Evolutionary conservation across 2,329 filamentous ascomycete species (phyloP), one percentile per base, ranked within the genome.

Genomic region (Cadophora malorum): DNA sequence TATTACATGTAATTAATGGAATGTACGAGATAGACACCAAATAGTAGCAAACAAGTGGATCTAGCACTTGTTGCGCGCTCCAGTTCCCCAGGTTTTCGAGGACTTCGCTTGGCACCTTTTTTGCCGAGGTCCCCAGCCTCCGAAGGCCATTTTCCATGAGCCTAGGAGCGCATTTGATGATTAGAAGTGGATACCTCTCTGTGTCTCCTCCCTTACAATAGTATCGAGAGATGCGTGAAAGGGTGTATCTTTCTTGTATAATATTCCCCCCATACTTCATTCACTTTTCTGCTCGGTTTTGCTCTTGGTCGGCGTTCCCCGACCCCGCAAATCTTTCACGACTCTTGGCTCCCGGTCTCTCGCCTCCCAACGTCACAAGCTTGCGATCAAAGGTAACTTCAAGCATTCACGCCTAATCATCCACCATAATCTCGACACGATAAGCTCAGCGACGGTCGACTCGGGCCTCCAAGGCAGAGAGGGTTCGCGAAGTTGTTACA

Each of bases 291-390:
- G n/a, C 38, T 41, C 12, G 35, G 12, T 25, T 35, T 41, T 41
- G 2, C 21, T 38, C 16, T 7, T 35, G 55, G 12, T 45, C 56
- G 56, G 56, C 35, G 33, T 25, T 25, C 9, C 33, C 56, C 35
- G 31, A 60, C 70, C 68, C 66, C 68, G 67, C 63, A 68, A 67
- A 21, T 23, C 52, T 55, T 53, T 21, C 6, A n/a, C 10, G 31
- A 33, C 12, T 63, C 56, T 59, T 60, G 52, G 60, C 65, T 58
- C n/a, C n/a, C n/a, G n/a, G n/a, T n/a, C 47, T 53, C 28, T 63
- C 61, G 60, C 63, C 62, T 67, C 60, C 59, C 50, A 62, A 62
- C 66, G 35, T 69, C 67, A 67, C 65, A 63, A 68, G 61, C 69
- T 58, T 64, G 41, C 67, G 59, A 45, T 38, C 41, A 47, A 41